Conservation (phyloP, 2,329 filamentous ascomycete genomes). For the Rasamsonia emersonii region DNA sequence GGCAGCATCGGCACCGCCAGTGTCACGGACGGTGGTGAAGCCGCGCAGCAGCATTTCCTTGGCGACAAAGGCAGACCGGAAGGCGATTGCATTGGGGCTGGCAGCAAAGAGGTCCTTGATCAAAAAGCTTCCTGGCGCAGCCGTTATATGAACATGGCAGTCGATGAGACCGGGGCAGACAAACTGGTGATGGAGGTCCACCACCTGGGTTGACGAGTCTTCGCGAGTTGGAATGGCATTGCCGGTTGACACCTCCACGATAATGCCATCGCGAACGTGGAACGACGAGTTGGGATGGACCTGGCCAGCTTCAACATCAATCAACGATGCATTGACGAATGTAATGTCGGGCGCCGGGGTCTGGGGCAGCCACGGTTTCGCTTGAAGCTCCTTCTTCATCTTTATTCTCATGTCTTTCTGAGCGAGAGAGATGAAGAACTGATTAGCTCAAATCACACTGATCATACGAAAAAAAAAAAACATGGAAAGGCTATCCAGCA, state of each 20-base stretch:
- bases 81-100: no score
- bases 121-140: conserved; percentile 39
- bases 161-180: conserved; percentile 46
- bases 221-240: conserved; percentile 9
- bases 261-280: conserved; percentile 25
- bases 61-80: no score
- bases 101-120: no score
- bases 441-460: no score
- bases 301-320: conserved; percentile 30
- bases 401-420: no score
- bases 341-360: no score
- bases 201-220: no score
- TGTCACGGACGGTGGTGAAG: conserved; percentile 52
- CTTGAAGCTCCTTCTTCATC: no score
- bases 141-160: conserved; percentile 43
- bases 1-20: conserved; percentile 47
- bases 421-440: no score
- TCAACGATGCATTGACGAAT: conserved; percentile 32
- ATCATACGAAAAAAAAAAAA: no score
- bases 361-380: no score
- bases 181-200: conserved; percentile 2
- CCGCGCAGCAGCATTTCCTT: conserved; percentile 47
- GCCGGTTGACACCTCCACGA: conserved; percentile 17
- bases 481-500: no score
- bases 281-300: conserved; percentile 22